phyloP scores from a whole-genome alignment of 2,329 filamentous ascomycete species.

The Eurotiales sp. region DNA sequence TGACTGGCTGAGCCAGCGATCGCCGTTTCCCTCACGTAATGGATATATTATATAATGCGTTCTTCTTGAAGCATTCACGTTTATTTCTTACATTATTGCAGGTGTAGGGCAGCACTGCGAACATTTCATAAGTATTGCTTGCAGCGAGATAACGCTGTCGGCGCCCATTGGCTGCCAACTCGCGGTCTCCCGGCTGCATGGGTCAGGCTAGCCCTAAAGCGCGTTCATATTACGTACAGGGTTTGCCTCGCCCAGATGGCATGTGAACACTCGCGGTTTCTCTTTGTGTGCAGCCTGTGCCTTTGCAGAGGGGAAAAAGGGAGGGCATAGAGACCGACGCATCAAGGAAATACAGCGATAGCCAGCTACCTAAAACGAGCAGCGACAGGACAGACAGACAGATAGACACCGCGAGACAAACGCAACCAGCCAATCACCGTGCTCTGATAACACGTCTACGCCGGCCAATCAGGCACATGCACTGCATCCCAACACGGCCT shows the following conservation, averaged over 20 bases:
- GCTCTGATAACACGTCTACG: slow-evolving; percentile 5
- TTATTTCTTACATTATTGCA: too few relatives aligned
- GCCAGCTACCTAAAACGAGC: too few relatives aligned
- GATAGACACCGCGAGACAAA: too few relatives aligned
- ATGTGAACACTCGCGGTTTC: neutral
- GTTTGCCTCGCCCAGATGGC: neutral
- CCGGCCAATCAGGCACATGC: slow-evolving; percentile 8
- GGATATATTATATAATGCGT: too few relatives aligned
- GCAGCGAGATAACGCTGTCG: slow-evolving; percentile 27
- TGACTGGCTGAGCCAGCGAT: neutral
- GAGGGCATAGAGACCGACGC: too few relatives aligned
- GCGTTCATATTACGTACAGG: slow-evolving; percentile 30
- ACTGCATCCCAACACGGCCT: neutral
- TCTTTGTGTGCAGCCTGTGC: too few relatives aligned
- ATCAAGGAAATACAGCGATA: too few relatives aligned
- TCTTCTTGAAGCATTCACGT: too few relatives aligned
- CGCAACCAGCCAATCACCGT: slow-evolving; percentile 11
- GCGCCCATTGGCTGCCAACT: slow-evolving; percentile 25
- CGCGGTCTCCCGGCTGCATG: slow-evolving; percentile 12
- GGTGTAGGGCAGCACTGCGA: too few relatives aligned
- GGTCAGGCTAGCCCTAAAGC: slow-evolving; percentile 17
- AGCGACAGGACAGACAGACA: neutral
- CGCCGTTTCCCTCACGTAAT: slow-evolving; percentile 27
- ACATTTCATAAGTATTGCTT: too few relatives aligned
- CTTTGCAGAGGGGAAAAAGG: too few relatives aligned